A percentile compares a stretch with the other conserved stretches of the same genome.
Evolutionary conservation across 1,139 yeast genomes (phyloP).

Genomic region (Nematodospora anomalae): DNA sequence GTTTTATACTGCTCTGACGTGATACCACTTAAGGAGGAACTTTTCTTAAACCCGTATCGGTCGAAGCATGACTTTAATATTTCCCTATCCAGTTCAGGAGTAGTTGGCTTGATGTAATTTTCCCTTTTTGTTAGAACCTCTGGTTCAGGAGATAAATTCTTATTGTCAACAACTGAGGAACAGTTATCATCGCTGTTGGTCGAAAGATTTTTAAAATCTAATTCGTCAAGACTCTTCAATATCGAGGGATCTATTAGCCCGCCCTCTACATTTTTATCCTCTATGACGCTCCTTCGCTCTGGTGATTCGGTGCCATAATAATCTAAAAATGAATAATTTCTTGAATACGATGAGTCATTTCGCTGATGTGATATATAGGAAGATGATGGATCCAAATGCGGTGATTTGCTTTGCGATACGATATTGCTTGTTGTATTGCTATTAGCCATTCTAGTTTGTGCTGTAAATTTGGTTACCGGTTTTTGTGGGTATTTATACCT

Average conservation of each 20-base stretch:
- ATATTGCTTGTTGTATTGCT: neutral
- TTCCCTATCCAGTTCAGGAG: constrained; percentile 13
- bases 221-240: constrained; percentile 11
- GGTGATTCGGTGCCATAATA: constrained; percentile 27
- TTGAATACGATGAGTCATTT: constrained; percentile 33
- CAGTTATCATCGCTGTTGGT: constrained; percentile 2
- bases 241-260: constrained; percentile 6
- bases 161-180: neutral
- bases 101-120: constrained; percentile 17
- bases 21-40: constrained; percentile 45
- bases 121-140: constrained; percentile 9
- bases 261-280: constrained; percentile 3
- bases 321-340: constrained; percentile 33
- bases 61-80: constrained; percentile 52
- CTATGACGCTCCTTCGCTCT: constrained; percentile 6
- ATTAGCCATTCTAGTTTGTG: neutral
- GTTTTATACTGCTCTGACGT: constrained; percentile 58
- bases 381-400: constrained; percentile 1
- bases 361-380: constrained; percentile 18
- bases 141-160: neutral
- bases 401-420: neutral
- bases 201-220: constrained; percentile 9
- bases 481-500: no score
- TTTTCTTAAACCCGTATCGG: constrained; percentile 82
- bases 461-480: no score